Base-by-base conservation (phyloP, 768 basidiomycete genomes). In the Mycena maculata region DNA sequence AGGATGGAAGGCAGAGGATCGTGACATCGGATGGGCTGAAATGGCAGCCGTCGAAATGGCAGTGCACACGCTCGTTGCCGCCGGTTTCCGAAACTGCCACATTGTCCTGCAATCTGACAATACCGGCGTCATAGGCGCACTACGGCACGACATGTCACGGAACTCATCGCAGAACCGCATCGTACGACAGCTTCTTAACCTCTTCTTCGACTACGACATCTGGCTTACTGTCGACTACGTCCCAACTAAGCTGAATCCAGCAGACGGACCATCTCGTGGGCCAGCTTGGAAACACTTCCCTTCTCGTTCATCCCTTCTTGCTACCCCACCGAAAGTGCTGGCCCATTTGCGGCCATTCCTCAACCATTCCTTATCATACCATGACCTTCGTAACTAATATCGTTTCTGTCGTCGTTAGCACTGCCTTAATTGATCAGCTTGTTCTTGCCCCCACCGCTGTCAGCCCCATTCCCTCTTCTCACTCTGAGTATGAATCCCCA, bases 11-110 rank as follows among this genome's bases (percentile, higher is more conserved):
- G 33, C 52, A 7, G 57, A 74, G 0, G 73, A 74, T 10, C 44
- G 79, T 10, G 70, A 79, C 62, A 85, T 83, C n/a, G 77, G 79
- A 9, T 85, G 84, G 78, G 78, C 15, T 81, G 80, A 78, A 64
- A 71, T 20, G 33, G 76, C 81, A 1, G 84, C 81, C 0, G 75
- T 84, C 1, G 83, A 85, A 50, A 71, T 85, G 1, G 83, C 82
- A 0, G 22, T 85, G 1, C 75, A 72, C 2, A 74, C 79, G 1
- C 48, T 81, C 15, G 68, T 81, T 2, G 64, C 77, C 0, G 55
- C 73, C 0, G 76, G 77, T 1, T 70, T 74, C 39, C 52, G 39
- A 0, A 63, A 74, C 10, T 42, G 71, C 67, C 75, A 74, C 22
- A 50, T 84, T 4, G 33, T 67, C 0, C 59, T 87, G 3, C 75